These are phyloP conservation scores for Calonectria naviculata DNA, from an alignment of 2,329 filamentous ascomycete species.

Conservation along the genomic window DNA sequence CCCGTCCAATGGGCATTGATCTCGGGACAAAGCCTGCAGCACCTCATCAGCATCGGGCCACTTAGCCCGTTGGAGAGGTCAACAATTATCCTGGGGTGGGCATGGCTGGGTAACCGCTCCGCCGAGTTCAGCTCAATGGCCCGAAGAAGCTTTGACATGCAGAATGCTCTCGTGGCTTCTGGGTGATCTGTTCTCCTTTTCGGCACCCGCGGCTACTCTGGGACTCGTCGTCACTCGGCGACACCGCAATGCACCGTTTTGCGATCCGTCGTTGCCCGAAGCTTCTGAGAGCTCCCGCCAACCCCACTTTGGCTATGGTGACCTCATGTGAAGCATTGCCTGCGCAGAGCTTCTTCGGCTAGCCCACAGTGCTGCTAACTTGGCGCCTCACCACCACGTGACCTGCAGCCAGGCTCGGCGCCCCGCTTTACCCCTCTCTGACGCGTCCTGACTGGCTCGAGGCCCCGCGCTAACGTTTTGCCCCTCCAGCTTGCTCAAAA, in stretches of 20 bases:
- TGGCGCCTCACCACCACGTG: slow-evolving; percentile 42
- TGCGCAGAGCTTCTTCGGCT: slow-evolving; percentile 28
- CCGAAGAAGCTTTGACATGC: slow-evolving; percentile 32
- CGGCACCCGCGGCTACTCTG: slow-evolving; percentile 33
- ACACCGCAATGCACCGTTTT: neutral
- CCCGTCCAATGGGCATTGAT: slow-evolving; percentile 40
- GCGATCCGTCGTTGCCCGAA: slow-evolving; percentile 10
- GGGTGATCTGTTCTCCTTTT: slow-evolving; percentile 15
- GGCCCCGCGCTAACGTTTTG: slow-evolving; percentile 50
- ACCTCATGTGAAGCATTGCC: slow-evolving; percentile 37
- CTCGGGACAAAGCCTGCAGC: slow-evolving; percentile 40
- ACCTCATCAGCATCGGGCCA: slow-evolving; percentile 39
- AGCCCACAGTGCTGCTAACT: slow-evolving; percentile 1
- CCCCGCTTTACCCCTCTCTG: slow-evolving; percentile 18
- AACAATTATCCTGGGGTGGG: slow-evolving; percentile 20
- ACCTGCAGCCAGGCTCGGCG: slow-evolving; percentile 31
- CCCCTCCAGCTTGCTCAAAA: slow-evolving; percentile 56
- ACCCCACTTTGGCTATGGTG: slow-evolving; percentile 33
- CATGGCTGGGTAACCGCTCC: slow-evolving; percentile 34
- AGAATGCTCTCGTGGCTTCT: slow-evolving; percentile 15
- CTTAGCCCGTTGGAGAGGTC: slow-evolving; percentile 28
- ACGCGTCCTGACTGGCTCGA: slow-evolving; percentile 39
- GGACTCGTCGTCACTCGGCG: neutral
- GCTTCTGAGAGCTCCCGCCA: slow-evolving; percentile 14
- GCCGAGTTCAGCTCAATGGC: slow-evolving; percentile 29